Base-by-base conservation (phyloP, 306 rosid species). In the Amphicarpaea edgeworthii region DNA sequence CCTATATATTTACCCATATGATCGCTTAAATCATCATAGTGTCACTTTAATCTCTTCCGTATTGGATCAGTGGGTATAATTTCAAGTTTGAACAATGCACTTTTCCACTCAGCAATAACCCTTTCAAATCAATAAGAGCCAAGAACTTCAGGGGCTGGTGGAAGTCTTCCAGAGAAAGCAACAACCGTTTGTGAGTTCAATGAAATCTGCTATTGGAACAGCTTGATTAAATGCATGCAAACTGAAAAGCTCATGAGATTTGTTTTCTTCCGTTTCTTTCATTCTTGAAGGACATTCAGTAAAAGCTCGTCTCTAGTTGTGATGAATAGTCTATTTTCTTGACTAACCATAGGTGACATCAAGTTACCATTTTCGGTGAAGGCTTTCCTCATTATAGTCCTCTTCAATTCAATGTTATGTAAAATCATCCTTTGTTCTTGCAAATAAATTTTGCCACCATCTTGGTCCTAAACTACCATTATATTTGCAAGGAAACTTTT, bases 201-300 rank as follows among this genome's bases (percentile, higher is more conserved):
- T 15, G 17, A 21, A 66, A 42, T 42, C 21, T 23, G 20, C 1
- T 66, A 0, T 7, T 2, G 55, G 72, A 42, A 6, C 6, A 2
- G 72, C 54, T 42, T 21, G 71, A 30, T 65, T 65, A 41, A 20
- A 40, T 62, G 70, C 54, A 41, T 42, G 72, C 54, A 38, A 66
- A 43, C 53, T 66, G 38, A 66, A 66, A 42, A 66, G 37, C 14
- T 66, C 72, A 66, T 41, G 21, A 14, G 72, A 66, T 23, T 66
- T 51, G 28, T 8, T 43, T 42, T 66, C 54, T 65, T 41, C 2
- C 51, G 17, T 62, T 63, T 66, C 54, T 65, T 41, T 6, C 51
- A 37, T 62, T 63, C 72, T 45, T 24, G 8, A 45, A 24, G 55
- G 14, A 67, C 20, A 12, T 21, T 24, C 41, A 67, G 41, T 4